Evolutionary conservation across 2,329 filamentous ascomycete genomes (phyloP).

Genomic region (Alternaria longipes): DNA sequence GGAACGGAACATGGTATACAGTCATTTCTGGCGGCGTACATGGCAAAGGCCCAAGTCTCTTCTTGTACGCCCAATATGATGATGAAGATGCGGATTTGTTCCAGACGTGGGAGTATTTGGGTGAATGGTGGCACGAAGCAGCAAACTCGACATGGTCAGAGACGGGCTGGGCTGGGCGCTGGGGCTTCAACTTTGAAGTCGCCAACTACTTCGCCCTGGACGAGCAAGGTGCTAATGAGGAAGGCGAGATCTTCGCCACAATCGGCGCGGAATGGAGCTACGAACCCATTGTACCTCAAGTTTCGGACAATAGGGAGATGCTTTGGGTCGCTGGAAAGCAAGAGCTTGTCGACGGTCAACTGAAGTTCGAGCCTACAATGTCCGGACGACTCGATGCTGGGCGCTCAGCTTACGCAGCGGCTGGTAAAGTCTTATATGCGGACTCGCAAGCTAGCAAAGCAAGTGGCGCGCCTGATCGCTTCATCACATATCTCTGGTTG

Average conservation of each 20-base stretch:
- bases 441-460: slow-evolving; percentile 51
- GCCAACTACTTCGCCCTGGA: slow-evolving; percentile 55
- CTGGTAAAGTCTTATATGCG: slow-evolving; percentile 54
- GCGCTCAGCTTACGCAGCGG: slow-evolving; percentile 55
- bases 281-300: slow-evolving; percentile 52
- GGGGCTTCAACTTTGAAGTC: slow-evolving; percentile 58
- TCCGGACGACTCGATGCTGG: slow-evolving; percentile 56
- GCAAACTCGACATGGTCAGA: slow-evolving; percentile 38
- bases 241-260: slow-evolving; percentile 54
- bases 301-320: slow-evolving; percentile 54
- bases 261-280: slow-evolving; percentile 57
- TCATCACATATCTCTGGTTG: slow-evolving; percentile 56
- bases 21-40: slow-evolving; percentile 55
- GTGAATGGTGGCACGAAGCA: slow-evolving; percentile 54
- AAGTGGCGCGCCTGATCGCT: slow-evolving; percentile 54
- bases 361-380: slow-evolving; percentile 53
- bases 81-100: slow-evolving; percentile 43
- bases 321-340: slow-evolving; percentile 55
- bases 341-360: slow-evolving; percentile 35
- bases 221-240: slow-evolving; percentile 51
- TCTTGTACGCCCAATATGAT: slow-evolving; percentile 52
- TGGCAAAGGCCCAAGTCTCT: slow-evolving; percentile 50
- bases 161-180: slow-evolving; percentile 33
- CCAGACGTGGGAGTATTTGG: slow-evolving; percentile 51
- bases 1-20: slow-evolving; percentile 51